These are phyloP conservation scores for Beta macrorhiza DNA, from an alignment of 179 eudicot genomes.

Conservation along the genomic window DNA sequence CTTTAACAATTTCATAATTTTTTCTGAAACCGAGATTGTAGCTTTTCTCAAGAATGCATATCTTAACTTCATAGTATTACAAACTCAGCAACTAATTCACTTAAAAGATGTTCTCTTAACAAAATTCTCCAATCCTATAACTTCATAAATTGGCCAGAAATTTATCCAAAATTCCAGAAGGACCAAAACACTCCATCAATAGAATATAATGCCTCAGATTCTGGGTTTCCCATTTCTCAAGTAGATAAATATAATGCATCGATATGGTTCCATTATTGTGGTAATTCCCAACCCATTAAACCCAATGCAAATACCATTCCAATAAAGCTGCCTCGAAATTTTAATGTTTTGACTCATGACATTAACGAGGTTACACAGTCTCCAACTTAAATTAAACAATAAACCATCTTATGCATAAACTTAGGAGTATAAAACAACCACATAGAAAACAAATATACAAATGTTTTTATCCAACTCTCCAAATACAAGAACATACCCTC, in stretches of 20 bases:
- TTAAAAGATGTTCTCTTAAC: neutral
- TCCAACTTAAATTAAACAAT: constrained; percentile 12
- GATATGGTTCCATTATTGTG: neutral
- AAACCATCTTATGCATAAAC: neutral
- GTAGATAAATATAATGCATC: neutral
- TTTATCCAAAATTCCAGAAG: neutral
- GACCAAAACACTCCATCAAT: neutral
- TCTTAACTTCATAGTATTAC: neutral
- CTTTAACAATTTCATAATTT: too few species aligned
- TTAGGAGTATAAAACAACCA: neutral
- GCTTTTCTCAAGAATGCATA: too few species aligned
- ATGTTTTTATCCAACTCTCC: neutral
- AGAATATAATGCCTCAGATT: neutral
- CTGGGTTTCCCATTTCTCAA: neutral
- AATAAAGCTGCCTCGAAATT: constrained; percentile 21
- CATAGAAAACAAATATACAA: neutral
- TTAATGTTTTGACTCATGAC: constrained; percentile 27
- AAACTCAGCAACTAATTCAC: neutral
- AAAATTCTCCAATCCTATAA: neutral
- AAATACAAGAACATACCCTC: too few species aligned
- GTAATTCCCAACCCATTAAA: constrained; percentile 7
- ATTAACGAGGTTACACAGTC: constrained; percentile 29
- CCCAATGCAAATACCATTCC: constrained; percentile 19
- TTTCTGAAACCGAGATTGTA: neutral
- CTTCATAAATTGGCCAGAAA: neutral